Conservation (phyloP, 2,329 filamentous ascomycete genomes). For the Aspergillus transmontanensis region DNA sequence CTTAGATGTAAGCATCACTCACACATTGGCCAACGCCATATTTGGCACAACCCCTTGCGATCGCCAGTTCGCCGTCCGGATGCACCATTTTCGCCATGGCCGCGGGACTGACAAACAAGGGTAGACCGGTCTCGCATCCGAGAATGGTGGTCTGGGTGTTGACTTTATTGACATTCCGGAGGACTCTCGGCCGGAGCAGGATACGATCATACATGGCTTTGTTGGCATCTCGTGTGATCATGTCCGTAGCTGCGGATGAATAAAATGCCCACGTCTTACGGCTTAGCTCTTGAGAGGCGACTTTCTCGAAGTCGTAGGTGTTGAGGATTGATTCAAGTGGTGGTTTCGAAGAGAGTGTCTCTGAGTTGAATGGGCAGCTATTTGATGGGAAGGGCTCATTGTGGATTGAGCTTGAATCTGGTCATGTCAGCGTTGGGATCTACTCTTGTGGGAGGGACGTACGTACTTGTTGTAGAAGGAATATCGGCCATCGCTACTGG, state of each 20-base stretch:
- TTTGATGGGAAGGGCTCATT: background rate
- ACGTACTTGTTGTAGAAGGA: slow-evolving; percentile 7
- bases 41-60: slow-evolving; percentile 47
- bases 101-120: slow-evolving; percentile 80
- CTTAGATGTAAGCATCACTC: slow-evolving; percentile 32
- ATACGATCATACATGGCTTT: slow-evolving; percentile 45
- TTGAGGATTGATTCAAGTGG: slow-evolving; percentile 51
- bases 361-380: background rate
- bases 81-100: slow-evolving; percentile 86
- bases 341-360: slow-evolving; percentile 36
- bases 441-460: background rate
- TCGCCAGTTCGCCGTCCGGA: slow-evolving; percentile 78
- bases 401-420: background rate
- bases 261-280: slow-evolving; percentile 86
- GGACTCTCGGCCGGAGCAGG: slow-evolving; percentile 50
- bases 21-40: background rate
- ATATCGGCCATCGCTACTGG: slow-evolving; percentile 5
- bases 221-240: slow-evolving; percentile 45
- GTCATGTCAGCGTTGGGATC: background rate
- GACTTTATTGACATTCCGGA: slow-evolving; percentile 43
- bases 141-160: slow-evolving; percentile 62
- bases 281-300: slow-evolving; percentile 74
- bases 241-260: slow-evolving; percentile 48
- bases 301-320: slow-evolving; percentile 49
- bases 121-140: slow-evolving; percentile 69